phyloP scores from a whole-genome alignment of 2,329 filamentous ascomycete genomes.

The Botrytis cinerea region DNA sequence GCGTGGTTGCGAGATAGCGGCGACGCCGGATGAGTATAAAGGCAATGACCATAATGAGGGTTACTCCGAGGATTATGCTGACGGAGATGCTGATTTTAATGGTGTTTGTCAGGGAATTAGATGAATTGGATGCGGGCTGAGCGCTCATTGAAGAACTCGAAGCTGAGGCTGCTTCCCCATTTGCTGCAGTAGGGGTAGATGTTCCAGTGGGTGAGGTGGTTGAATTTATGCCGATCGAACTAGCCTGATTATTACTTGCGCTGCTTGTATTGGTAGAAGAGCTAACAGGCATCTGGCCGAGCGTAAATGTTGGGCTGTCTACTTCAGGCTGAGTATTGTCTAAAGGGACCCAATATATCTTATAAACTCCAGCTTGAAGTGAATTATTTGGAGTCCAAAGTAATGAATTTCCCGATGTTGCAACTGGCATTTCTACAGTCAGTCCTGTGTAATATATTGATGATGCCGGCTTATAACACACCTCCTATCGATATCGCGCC shows the following conservation, averaged over 20 bases:
- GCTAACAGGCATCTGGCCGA: background rate
- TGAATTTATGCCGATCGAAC: background rate
- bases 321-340: background rate
- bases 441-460: background rate
- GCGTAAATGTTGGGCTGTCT: background rate
- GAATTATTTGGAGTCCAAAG: background rate
- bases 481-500: background rate
- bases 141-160: too few species aligned
- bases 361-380: background rate
- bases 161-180: background rate
- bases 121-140: background rate
- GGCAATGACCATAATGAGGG: background rate
- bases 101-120: background rate
- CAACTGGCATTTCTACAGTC: background rate
- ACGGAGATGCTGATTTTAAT: background rate
- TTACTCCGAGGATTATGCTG: background rate
- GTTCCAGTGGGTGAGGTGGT: background rate
- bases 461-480: background rate
- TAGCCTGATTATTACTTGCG: background rate
- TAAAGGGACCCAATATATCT: conserved; percentile 1
- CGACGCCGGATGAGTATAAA: conserved; percentile 2
- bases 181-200: too few species aligned
- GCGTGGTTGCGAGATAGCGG: background rate
- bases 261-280: background rate
- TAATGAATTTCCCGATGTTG: conserved; percentile 1